Base-by-base conservation (phyloP, 2,329 filamentous ascomycete genomes). In the Daldinia eschscholtzii region DNA sequence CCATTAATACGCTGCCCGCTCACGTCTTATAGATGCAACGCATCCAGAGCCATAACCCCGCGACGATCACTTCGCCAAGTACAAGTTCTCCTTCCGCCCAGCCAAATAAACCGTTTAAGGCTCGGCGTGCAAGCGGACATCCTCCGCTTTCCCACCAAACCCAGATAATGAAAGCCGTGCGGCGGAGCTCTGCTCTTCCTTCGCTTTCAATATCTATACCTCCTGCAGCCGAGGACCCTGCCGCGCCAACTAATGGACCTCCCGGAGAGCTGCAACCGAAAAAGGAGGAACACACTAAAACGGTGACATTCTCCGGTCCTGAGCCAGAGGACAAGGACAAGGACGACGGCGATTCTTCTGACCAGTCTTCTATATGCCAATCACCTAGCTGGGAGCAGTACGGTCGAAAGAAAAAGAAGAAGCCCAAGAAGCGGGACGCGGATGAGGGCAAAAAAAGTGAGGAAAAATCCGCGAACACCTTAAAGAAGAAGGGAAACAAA, bases 301-400 rank as follows among this genome's bases (percentile, higher is more conserved):
- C 80, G 18, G 82, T 83, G 39, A 81, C 81, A 23, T 82, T 83
- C 57, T 74, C 80, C 23, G 76, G 79, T 33, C 77, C 79, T 6
- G 75, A 78, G 66, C 77, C 79, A 6, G 75, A 78, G 66, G 77
- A 64, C 13, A 76, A 61, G 18, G 71, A 77, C 30, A 77, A 77
- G 42, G 75, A 78, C 33, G 53, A 2, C 10, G 76, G 78, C 28
- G 64, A 73, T n/a, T 76, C 78, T 68, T 83, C 82, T 2, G 83
- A 83, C 56, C 78, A 82, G 55, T 84, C 83, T 3, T 85, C 83
- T 0, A 87, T 89, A 61, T 90, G 88, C 68, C 86, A 88, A 62
- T 90, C 88, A 1, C 88, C 88, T 1, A 88, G 84, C 62, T 90
- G 88, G 88, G 87, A 89, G 69, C 84, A 86, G 23, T 87, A 87